A percentile compares a stretch with the other conserved stretches of the same genome.
phyloP scores from a whole-genome alignment of 352 stramenopile species.

The Thalassiosira mediterranea region DNA sequence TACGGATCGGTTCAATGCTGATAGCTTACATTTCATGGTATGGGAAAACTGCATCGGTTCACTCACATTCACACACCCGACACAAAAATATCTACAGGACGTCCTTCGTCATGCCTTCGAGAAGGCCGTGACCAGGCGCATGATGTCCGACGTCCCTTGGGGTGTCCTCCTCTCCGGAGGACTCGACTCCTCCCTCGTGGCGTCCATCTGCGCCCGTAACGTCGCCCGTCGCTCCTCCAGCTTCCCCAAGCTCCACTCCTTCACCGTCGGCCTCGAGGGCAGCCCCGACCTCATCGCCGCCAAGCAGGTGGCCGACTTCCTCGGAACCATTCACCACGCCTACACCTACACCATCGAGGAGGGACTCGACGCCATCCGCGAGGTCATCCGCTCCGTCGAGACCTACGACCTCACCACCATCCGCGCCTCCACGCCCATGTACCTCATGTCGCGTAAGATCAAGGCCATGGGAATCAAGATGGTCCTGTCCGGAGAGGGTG shows the following conservation, averaged over 20 bases:
- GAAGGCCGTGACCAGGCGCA: slow-evolving; percentile 92
- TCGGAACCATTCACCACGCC: slow-evolving; percentile 97
- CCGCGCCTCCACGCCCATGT: slow-evolving; percentile 98
- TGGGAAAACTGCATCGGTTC: not conserved
- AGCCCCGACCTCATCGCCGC: slow-evolving; percentile 96
- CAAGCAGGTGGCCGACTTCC: slow-evolving; percentile 94
- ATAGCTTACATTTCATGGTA: too few species aligned
- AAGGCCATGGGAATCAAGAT: slow-evolving; percentile 99
- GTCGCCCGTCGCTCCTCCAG: slow-evolving; percentile 79
- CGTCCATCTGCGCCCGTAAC: slow-evolving; percentile 94
- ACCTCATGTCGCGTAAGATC: slow-evolving; percentile 99
- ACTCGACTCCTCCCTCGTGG: slow-evolving; percentile 97
- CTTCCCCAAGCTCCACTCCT: slow-evolving; percentile 96
- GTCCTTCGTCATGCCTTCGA: slow-evolving; percentile 91
- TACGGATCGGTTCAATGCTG: too few species aligned
- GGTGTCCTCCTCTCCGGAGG: slow-evolving; percentile 97
- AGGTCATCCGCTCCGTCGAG: slow-evolving; percentile 97
- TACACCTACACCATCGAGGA: slow-evolving; percentile 99
- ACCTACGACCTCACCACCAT: slow-evolving; percentile 99
- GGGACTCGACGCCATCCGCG: slow-evolving; percentile 94
- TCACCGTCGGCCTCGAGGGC: slow-evolving; percentile 96
- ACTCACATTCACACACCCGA: not conserved
- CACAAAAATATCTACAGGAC: slow-evolving; percentile 54
- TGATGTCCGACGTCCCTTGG: slow-evolving; percentile 99
- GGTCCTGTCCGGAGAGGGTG: slow-evolving; percentile 97